Base-by-base conservation (phyloP, 148 eudicot genomes). In the Polygonum aviculare region DNA sequence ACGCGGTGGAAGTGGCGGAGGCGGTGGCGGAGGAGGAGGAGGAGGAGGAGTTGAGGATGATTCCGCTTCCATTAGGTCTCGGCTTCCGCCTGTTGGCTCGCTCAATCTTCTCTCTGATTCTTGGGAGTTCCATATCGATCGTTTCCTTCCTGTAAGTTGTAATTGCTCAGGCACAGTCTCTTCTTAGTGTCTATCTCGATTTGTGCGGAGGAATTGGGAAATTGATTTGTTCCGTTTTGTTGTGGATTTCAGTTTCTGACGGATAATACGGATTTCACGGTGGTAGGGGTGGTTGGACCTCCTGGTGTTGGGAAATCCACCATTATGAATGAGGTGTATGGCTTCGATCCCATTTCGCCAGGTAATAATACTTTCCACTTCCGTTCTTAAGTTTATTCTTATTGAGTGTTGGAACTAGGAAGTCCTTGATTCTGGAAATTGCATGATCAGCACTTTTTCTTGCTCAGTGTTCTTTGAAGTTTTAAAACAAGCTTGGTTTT, bases 221-320 rank as follows among this genome's bases (percentile, higher is more conserved):
- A 19, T 21, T 31, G 14, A 74, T 14, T 51, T 45, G n/a, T 71
- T 75, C 54, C 35, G 22, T 38, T 55, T 44, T 57, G 18, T 47
- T 2, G 12, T 39, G 72, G 73, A 41, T 8, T 21, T 82, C 86
- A 92, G 98, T 94, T 92, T 89, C 73, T 92, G 82, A 90, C 97
- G 0, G 97, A 94, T 71, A 92, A 92, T 83, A 94, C 98, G 19
- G 98, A 94, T 15, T 94, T 94, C 65, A 90, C 92, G 19, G 97
- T 94, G 81, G 86, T 94, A 55, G 98, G 98, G 44, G 90, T 94
- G 59, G 88, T 94, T 65, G 97, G 98, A 69, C 93, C 96, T 1
- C 87, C 90, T 44, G 96, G 96, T 12, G 96, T 84, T 18, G 98
- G 98, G 22, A 94, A 94, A 77, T 92, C 98, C 1, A 90, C 98